phyloP scores from a whole-genome alignment of 2,329 filamentous ascomycete genomes.

The Acrocalymma vagum region DNA sequence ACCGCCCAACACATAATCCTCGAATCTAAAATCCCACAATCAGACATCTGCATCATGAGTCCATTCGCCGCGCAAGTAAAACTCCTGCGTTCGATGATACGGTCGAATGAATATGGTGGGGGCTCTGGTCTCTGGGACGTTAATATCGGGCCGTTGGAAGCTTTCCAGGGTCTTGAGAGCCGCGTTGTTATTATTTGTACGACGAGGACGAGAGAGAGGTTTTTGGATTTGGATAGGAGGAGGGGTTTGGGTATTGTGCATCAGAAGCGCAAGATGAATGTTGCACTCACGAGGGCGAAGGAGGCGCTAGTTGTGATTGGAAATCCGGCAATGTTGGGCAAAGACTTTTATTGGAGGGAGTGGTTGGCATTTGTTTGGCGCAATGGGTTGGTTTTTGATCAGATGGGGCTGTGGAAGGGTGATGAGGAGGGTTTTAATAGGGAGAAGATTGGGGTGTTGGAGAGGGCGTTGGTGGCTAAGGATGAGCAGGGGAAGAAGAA shows the following conservation, averaged over 20 bases:
- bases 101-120: constrained; percentile 21
- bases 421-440: constrained; percentile 2
- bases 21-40: constrained; percentile 32
- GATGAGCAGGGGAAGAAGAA: constrained; percentile 13
- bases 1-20: constrained; percentile 36
- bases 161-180: constrained; percentile 56
- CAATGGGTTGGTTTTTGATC: constrained; percentile 42
- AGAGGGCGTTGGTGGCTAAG: constrained; percentile 33
- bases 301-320: constrained; percentile 54
- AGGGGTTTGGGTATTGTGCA: constrained; percentile 47
- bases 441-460: constrained; percentile 32
- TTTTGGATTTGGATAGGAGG: constrained; percentile 40
- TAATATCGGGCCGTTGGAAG: constrained; percentile 57
- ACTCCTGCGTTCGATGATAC: constrained; percentile 47
- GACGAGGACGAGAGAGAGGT: constrained; percentile 45
- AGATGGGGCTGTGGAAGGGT: constrained; percentile 14
- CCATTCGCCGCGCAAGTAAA: constrained; percentile 57
- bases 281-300: constrained; percentile 55
- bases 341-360: constrained; percentile 48
- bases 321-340: constrained; percentile 46
- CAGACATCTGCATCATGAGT: constrained; percentile 54
- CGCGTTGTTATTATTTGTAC: constrained; percentile 56
- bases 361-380: constrained; percentile 50
- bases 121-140: constrained; percentile 42
- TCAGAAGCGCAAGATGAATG: constrained; percentile 52